Percentiles rank a stretch among this genome's conserved stretches.
phyloP scores from a whole-genome alignment of 2,329 filamentous ascomycete species.

The Xylogone sp. region DNA sequence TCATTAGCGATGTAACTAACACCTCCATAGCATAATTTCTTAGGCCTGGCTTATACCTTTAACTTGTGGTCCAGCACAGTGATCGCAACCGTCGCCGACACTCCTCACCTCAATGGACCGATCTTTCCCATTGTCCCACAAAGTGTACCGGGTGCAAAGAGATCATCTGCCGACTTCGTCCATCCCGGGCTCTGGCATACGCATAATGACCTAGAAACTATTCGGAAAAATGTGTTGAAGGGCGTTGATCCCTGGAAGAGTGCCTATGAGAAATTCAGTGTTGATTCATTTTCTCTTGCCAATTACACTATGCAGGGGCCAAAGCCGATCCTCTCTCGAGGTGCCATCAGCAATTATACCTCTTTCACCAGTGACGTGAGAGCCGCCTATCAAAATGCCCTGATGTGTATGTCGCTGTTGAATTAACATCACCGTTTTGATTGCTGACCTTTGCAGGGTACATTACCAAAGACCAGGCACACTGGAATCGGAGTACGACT shows the following conservation, averaged over 20 bases:
- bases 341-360: conserved; percentile 31
- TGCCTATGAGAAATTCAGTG: conserved; percentile 9
- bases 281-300: conserved; percentile 3
- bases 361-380: conserved; percentile 32
- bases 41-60: too few species aligned
- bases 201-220: conserved; percentile 29
- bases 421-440: too few species aligned
- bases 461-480: conserved; percentile 32
- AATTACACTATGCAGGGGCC: conserved; percentile 30
- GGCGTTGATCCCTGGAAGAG: background rate
- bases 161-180: conserved; percentile 21
- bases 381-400: conserved; percentile 36
- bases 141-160: too few species aligned
- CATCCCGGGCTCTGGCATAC: conserved; percentile 31
- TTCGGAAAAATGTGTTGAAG: conserved; percentile 19
- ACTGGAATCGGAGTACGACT: conserved; percentile 30
- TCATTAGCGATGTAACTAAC: too few species aligned
- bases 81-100: too few species aligned
- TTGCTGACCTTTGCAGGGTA: conserved; percentile 24
- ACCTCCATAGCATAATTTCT: too few species aligned
- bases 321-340: conserved; percentile 27
- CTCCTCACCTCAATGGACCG: too few species aligned
- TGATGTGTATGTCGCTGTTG: too few species aligned
- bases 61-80: too few species aligned
- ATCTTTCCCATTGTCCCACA: too few species aligned